Base-by-base conservation (phyloP, 2,329 filamentous ascomycete genomes). In the Purpureocillium takamizusanense region DNA sequence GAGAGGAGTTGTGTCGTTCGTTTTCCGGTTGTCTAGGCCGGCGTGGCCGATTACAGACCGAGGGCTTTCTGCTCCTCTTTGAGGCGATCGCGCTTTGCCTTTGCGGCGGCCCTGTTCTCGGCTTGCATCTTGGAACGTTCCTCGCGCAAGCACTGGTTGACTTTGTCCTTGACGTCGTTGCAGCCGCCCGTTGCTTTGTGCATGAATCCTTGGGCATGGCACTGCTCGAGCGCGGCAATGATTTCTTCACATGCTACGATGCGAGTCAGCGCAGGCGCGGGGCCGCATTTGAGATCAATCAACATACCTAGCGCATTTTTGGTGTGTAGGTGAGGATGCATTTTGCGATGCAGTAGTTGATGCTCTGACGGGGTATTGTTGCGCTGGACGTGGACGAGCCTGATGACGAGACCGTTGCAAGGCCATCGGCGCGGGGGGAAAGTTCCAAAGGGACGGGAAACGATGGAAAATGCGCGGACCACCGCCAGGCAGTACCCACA, bases 241-340 rank as follows among this genome's bases (percentile, higher is more conserved):
- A 98, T 78, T 51, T 94, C 88, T 62, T 90, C 86, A 74, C 92
- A 98, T 55, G 83, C 92, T 98, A 54, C 30, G 38, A 33, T 31
- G 17, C n/a, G n/a, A 30, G 43, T 58, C 29, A 57, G 52, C 28
- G 7, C 3, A 14, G 36, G 37, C 3, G 3, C 29, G 10, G 13
- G 16, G 7, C 21, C 21, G 4, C 4, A 8, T 7, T 18, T 14
- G 36, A 8, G 11, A 21, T 5, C 13, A 8, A 18, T 7, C 28
- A 12, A 29, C 55, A 33, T 74, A 95, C 90, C 89, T 51, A 77
- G 72, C 52, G 94, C 94, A 58, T 95, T 83, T 60, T 92, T 87
- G 21, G 87, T 95, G 59, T 97, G 89, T 3, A 98, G 70, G 67
- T 95, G 90, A 39, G 92, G 94, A 86, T 98, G 92, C 92, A 98